Percentiles rank a stretch among this genome's conserved stretches.
Evolutionary conservation across 1,284 basidiomycete genomes (phyloP).

Genomic region (Cutaneotrichosporon spelunceum): DNA sequence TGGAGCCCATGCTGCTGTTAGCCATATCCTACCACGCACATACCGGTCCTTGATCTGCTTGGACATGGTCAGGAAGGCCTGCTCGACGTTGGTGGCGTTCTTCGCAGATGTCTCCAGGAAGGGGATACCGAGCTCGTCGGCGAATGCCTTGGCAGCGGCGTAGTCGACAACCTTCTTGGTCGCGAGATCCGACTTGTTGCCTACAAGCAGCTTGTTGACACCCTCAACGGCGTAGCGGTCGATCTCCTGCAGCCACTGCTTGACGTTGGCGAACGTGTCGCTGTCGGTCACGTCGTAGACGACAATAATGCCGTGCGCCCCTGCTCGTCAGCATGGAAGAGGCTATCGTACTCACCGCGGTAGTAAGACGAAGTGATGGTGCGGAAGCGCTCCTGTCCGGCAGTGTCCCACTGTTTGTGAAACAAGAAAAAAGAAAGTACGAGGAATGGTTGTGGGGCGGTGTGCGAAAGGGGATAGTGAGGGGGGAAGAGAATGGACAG

Average conservation of each 20-base stretch:
- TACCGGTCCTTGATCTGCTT: conserved; percentile 93
- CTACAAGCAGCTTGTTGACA: conserved; percentile 95
- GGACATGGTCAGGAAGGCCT: conserved; percentile 99
- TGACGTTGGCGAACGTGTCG: conserved; percentile 84
- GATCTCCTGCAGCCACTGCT: conserved; percentile 99
- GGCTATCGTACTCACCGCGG: conserved; percentile 53
- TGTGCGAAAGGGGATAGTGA: conserved; percentile 20
- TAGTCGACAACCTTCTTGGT: conserved; percentile 99
- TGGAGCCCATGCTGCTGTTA: conserved; percentile 55
- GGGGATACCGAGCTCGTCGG: conserved; percentile 88
- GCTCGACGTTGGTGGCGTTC: conserved; percentile 97
- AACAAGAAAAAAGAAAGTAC: conserved; percentile 23
- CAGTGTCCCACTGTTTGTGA: conserved; percentile 82
- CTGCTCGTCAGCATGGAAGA: conserved; percentile 40
- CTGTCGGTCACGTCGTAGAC: conserved; percentile 99
- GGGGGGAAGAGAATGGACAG: conserved; percentile 14
- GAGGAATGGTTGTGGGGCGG: conserved; percentile 23
- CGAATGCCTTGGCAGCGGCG: conserved; percentile 95
- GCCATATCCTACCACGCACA: conserved; percentile 16
- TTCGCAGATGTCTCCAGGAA: conserved; percentile 99
- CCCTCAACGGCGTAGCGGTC: conserved; percentile 99
- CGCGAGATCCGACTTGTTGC: conserved; percentile 96
- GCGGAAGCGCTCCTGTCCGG: conserved; percentile 95
- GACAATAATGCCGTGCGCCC: conserved; percentile 95
- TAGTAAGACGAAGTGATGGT: conserved; percentile 98